A percentile compares a stretch with the other conserved stretches of the same genome.
These are phyloP conservation scores for Sherardia arvensis DNA, from an alignment of 257 asterid species.

Conservation along the genomic window DNA sequence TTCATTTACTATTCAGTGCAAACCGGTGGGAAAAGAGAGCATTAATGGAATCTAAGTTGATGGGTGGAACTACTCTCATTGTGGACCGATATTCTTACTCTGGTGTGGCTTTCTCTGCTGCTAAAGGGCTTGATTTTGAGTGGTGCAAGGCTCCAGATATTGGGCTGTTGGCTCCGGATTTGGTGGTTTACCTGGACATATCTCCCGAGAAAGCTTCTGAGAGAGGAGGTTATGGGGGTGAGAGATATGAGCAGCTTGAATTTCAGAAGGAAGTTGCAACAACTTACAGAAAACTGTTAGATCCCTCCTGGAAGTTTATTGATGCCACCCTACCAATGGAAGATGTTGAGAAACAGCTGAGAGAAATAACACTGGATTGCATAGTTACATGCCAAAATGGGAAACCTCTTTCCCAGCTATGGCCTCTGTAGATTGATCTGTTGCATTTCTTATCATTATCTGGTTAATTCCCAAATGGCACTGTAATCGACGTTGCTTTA, in stretches of 20 bases:
- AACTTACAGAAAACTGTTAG: conserved; percentile 41
- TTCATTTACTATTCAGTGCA: conserved; percentile 92
- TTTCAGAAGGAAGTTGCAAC: conserved; percentile 71
- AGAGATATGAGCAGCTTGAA: conserved; percentile 91
- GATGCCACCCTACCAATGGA: conserved; percentile 73
- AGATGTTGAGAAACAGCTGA: conserved; percentile 57
- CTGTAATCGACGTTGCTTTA: background rate
- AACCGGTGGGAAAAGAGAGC: conserved; percentile 92
- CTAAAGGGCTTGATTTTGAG: conserved; percentile 78
- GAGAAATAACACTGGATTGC: conserved; percentile 38
- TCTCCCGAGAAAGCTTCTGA: conserved; percentile 91
- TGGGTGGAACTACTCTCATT: conserved; percentile 68
- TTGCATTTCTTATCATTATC: background rate
- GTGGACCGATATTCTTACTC: conserved; percentile 85
- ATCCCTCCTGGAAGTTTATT: conserved; percentile 74
- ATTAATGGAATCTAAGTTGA: conserved; percentile 72
- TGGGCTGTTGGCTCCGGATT: conserved; percentile 87
- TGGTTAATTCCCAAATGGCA: background rate
- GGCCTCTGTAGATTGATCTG: conserved; percentile 25
- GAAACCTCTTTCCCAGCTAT: conserved; percentile 52
- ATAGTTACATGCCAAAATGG: conserved; percentile 45
- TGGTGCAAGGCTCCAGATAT: conserved; percentile 93
- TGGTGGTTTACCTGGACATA: conserved; percentile 84
- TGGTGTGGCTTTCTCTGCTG: conserved; percentile 90
- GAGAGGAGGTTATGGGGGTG: conserved; percentile 94